phyloP scores from a whole-genome alignment of 1,284 basidiomycete species.

The Heliocybe sulcata region DNA sequence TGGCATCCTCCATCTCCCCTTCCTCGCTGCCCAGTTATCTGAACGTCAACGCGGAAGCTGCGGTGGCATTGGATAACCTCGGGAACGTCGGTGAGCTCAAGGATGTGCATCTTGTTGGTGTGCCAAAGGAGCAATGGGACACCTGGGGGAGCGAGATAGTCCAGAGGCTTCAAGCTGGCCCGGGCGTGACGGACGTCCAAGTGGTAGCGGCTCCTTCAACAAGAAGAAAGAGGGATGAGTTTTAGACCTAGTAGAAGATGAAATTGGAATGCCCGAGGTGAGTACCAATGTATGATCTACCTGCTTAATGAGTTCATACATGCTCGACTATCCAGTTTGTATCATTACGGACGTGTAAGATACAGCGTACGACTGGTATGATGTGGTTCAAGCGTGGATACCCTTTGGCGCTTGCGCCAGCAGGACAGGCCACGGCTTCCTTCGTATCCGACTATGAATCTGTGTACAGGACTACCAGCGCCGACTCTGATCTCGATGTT shows the following conservation, averaged over 20 bases:
- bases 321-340: too few species aligned
- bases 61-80: neutral
- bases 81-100: neutral
- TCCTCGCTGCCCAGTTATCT: neutral
- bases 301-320: neutral
- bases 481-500: neutral
- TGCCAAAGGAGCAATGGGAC: conserved; percentile 1
- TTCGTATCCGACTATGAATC: neutral
- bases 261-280: neutral
- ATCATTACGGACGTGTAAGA: too few species aligned
- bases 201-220: neutral
- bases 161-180: neutral
- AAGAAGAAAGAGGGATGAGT: neutral
- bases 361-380: too few species aligned
- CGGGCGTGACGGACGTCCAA: neutral
- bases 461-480: neutral
- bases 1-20: neutral
- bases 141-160: neutral
- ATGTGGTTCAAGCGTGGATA: too few species aligned
- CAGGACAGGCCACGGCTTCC: too few species aligned
- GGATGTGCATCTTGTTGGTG: neutral
- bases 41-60: neutral
- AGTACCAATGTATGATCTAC: neutral
- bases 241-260: neutral
- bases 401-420: too few species aligned